Base-by-base conservation (phyloP, 768 basidiomycete species). In the Polyporus arcularius region DNA sequence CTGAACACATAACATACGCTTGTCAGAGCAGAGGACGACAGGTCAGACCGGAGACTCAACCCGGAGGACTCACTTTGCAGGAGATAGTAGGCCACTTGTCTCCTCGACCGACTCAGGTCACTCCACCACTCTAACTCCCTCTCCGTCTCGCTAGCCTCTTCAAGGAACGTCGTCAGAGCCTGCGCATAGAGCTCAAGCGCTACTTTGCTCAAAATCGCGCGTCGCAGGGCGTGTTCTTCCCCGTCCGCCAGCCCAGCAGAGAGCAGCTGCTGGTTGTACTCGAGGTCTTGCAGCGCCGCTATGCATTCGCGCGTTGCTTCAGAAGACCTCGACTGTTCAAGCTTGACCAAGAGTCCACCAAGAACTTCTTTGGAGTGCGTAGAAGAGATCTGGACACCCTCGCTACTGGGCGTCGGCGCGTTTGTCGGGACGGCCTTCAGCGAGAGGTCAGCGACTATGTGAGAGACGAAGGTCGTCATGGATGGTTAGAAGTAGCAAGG, bases 71-170 rank as follows among this genome's bases (percentile, higher is more conserved):
- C 68, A 96, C 93, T 91, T 77, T 95, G 90, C 1, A 96, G 63
- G 30, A 96, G 78, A 72, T 90, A 94, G 68, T 82, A 75, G 3
- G 81, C 80, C 10, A 88, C 79, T 18, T 78, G 81, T 53, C 74
- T 65, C 30, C 77, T 69, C 3, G 89, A 92, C 35, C 84, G 80
- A 63, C 88, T 86, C 43, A 90, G 71, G 31, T 85, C 81, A 15
- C 81, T 80, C 95, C 95, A 98, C 89, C 90, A 97, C 47, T 90
- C 84, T 18, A 90, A 85, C 67, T 94, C 92, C 7, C 79, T 73
- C 66, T 95, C 93, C 12, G 87, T 84, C 38, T 85, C 72, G 9
- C 83, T 77, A 1, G 94, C 91, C 67, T 92, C 85, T 9, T 65
- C 69, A 60, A 96, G 72, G 58, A 86, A 84, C 21, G 77, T 68